Conservation (phyloP, 768 basidiomycete species). For the Cystobasidium onofrii region DNA sequence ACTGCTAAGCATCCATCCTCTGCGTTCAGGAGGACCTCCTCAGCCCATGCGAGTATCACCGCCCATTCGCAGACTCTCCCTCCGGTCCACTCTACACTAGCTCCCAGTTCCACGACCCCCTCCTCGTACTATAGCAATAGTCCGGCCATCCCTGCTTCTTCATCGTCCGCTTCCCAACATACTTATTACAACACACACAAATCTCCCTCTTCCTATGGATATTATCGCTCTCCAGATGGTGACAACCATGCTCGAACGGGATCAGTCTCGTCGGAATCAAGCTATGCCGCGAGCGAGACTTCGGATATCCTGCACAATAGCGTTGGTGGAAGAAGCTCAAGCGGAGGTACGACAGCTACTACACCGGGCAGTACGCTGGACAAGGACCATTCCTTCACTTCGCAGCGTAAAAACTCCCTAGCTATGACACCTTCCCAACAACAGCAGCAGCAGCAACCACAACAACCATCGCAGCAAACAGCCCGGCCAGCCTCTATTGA, state of each 20-base stretch:
- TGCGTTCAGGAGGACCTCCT: background rate
- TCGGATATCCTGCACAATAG: slow-evolving; percentile 29
- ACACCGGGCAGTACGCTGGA: slow-evolving; percentile 15
- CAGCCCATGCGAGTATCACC: background rate
- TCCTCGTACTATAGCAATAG: background rate
- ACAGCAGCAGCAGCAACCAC: background rate
- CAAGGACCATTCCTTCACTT: background rate
- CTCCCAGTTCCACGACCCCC: background rate
- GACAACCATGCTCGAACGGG: background rate
- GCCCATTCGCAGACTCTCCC: background rate
- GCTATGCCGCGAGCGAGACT: slow-evolving; percentile 29
- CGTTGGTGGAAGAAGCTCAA: slow-evolving; percentile 21
- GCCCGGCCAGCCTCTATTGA: slow-evolving; percentile 2
- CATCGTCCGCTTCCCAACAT: background rate
- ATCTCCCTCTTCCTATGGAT: background rate
- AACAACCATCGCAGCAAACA: background rate
- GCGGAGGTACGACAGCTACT: slow-evolving; percentile 27
- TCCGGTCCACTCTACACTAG: background rate
- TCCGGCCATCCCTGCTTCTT: background rate
- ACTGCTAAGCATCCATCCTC: background rate
- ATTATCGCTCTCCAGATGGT: background rate
- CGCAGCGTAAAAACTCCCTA: background rate
- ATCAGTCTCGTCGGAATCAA: slow-evolving; percentile 24
- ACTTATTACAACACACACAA: background rate
- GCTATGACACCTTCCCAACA: background rate